phyloP scores from a whole-genome alignment of 2,329 filamentous ascomycete species.

The Talaromyces sp. region DNA sequence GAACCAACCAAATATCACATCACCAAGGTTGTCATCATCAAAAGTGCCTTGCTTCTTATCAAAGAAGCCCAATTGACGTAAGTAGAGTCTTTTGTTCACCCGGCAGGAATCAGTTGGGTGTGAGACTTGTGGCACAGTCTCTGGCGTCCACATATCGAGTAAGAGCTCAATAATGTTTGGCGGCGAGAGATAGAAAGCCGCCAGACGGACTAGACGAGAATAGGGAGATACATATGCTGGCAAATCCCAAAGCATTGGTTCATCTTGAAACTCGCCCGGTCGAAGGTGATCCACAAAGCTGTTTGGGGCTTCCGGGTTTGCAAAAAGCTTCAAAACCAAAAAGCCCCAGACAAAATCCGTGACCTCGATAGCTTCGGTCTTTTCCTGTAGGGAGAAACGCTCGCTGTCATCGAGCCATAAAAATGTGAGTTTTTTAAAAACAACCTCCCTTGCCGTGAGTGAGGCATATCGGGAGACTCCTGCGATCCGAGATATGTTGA shows the following conservation, averaged over 20 bases:
- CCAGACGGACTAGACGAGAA: not conserved
- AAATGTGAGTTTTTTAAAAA: not conserved
- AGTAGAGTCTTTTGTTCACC: not conserved
- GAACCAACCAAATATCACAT: not conserved
- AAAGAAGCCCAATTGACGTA: not conserved
- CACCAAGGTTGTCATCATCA: not conserved
- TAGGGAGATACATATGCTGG: not conserved
- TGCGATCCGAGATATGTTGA: not conserved
- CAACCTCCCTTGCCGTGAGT: not conserved
- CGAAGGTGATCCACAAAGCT: no score
- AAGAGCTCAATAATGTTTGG: slow-evolving; percentile 11
- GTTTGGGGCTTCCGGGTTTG: not conserved
- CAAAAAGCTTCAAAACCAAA: slow-evolving; percentile 5
- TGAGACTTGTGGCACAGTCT: not conserved
- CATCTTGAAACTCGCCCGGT: not conserved
- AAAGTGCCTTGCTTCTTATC: not conserved
- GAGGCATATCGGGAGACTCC: not conserved
- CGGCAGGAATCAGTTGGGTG: not conserved
- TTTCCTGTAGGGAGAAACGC: slow-evolving; percentile 3
- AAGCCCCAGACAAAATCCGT: slow-evolving; percentile 11
- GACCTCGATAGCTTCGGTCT: slow-evolving; percentile 10
- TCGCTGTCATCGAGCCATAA: not conserved
- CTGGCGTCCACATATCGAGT: not conserved
- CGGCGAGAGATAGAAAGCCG: slow-evolving; percentile 2
- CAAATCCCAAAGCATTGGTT: not conserved